phyloP scores from a whole-genome alignment of 768 basidiomycete genomes.

The Phaeolepiota aurea region DNA sequence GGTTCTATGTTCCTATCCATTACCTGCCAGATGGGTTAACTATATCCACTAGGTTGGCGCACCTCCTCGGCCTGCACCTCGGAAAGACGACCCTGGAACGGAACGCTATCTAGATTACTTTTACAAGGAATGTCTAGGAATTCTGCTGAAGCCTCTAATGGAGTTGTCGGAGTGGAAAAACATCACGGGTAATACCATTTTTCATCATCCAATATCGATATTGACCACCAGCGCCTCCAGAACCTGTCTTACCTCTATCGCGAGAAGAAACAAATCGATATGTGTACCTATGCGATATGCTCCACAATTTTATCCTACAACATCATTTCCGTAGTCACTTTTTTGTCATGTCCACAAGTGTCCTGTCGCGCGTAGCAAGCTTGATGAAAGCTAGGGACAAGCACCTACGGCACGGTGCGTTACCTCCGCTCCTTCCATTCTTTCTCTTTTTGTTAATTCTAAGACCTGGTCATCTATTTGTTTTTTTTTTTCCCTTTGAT shows the following conservation, averaged over 20 bases:
- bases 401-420: constrained; percentile 83
- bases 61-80: constrained; percentile 23
- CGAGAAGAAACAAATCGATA: constrained; percentile 78
- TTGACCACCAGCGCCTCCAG: constrained; percentile 20
- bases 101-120: constrained; percentile 93
- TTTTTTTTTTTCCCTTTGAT: constrained; percentile 2
- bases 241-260: constrained; percentile 44
- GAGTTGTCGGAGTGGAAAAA: constrained; percentile 61
- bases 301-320: constrained; percentile 82
- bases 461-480: constrained; percentile 1
- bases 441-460: constrained; percentile 1
- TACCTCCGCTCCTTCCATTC: neutral
- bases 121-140: constrained; percentile 75
- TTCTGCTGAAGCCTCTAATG: constrained; percentile 73
- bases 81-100: constrained; percentile 78
- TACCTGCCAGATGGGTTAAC: too few relatives aligned
- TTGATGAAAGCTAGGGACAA: constrained; percentile 82
- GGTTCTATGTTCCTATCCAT: neutral
- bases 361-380: constrained; percentile 66
- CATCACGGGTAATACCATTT: constrained; percentile 19
- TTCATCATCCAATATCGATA: constrained; percentile 1
- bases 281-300: constrained; percentile 84
- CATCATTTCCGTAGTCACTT: constrained; percentile 91
- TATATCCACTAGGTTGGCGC: constrained; percentile 32
- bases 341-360: constrained; percentile 75